Base-by-base conservation (phyloP, 2,329 filamentous ascomycete genomes). In the Catunica adiposa region DNA sequence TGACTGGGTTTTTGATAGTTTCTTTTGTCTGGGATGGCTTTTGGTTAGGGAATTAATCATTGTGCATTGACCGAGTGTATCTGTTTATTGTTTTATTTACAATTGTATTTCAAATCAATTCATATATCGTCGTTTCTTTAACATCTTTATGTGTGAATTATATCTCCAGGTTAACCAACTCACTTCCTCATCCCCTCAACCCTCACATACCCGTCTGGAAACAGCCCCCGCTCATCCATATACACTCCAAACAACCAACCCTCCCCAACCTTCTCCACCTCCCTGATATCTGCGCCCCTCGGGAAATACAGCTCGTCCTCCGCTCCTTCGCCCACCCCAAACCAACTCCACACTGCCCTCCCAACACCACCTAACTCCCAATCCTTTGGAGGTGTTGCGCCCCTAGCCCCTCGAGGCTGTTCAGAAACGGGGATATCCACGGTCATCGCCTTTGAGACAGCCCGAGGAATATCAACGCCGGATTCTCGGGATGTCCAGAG, bases 221-320 rank as follows among this genome's bases (percentile, higher is more conserved):
- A 94, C 61, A 96, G 63, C 0, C 88, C 89, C 62, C 79, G 82
- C 23, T 70, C 71, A 0, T 88, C 89, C 69, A 88, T 89, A 71
- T 94, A 96, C 26, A 81, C 80, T 0, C 90, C 90, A 70, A 83
- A 84, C 63, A 78, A 89, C 89, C 89, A 97, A 66, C 95, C 89
- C 17, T 83, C 86, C 66, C 95, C 95, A 51, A 94, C 80, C 66
- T 92, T 85, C 65, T 90, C 84, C 38, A 84, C 80, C 70, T 97
- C 90, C 5, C 76, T 75, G 14, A 97, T 78, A 67, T 92, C 86
- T 0, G 89, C 89, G 8, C 85, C 82, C 53, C 81, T 82, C 0
- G 90, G 90, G 62, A 97, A 96, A 60, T 82, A 68, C 42, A 97
- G 69, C 69, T 97, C 90, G 64, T 95, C 86, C 20, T 72, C 73